Base-by-base conservation (phyloP, 2,329 filamentous ascomycete species). In the Metarhizium anisopliae region DNA sequence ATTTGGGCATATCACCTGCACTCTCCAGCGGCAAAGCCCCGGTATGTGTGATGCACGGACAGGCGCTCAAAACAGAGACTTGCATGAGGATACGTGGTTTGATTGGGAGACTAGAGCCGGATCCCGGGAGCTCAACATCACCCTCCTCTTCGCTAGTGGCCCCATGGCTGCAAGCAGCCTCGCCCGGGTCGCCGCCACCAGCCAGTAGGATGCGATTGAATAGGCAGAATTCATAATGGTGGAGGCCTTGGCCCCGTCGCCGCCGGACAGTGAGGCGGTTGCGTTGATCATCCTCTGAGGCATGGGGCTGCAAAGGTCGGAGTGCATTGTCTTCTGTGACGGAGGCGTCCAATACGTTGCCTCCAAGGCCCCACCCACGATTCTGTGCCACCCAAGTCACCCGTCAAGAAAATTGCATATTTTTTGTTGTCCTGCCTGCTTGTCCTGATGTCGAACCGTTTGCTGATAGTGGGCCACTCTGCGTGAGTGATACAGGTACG, bases 191-290 rank as follows among this genome's bases (percentile, higher is more conserved):
- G 57, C 57, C 55, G 36, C 35, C 36, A 42, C 40, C 35, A 51
- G 42, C 51, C 53, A 55, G 52, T 49, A 14, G 52, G 11, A 36
- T 38, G 32, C 32, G 40, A 29, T 30, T 11, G 30, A 51, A 52
- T 35, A 36, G 57, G 51, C 51, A 45, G 56, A 43, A 52, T 52
- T 42, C 10, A 35, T 35, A 45, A 25, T 16, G 16, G 42, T 20
- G 29, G 51, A 29, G 29, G 3, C 20, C 18, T 16, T 38, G 20
- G 42, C 45, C 50, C 38, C 49, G 47, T 51, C 36, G 50, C 36
- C 49, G 55, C 58, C 58, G 55, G 55, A 57, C 53, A 59, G 55
- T 61, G 58, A 59, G 59, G 59, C 59, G 59, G 59, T 59, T 18
- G 14, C 29, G 45, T 32, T 45, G 40, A 30, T 53, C 36, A 35